Conservation (phyloP, 2,329 filamentous ascomycete species). For the Xylariaceae sp. region DNA sequence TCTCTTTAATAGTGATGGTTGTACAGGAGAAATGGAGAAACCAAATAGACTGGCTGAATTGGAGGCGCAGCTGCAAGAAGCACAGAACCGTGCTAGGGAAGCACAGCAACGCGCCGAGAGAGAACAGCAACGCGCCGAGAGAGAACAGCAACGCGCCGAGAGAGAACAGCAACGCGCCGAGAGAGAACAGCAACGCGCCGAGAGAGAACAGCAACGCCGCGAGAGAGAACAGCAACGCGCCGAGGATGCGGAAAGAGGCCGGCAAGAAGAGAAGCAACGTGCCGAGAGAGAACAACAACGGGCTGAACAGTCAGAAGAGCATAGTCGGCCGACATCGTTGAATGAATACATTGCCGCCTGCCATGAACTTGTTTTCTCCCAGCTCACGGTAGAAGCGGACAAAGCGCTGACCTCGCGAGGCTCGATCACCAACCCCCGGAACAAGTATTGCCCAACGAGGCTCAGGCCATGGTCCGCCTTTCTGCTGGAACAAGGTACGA, state of each 20-base stretch:
- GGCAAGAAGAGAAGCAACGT: not conserved
- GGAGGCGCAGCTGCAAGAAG: too few species aligned
- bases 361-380: conserved; percentile 24
- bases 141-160: too few species aligned
- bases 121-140: too few species aligned
- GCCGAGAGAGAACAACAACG: conserved; percentile 1
- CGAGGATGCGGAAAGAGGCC: conserved; percentile 7
- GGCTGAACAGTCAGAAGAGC: conserved; percentile 14
- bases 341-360: conserved; percentile 31
- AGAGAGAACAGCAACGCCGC: not conserved
- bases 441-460: conserved; percentile 27
- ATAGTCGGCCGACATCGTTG: conserved; percentile 25
- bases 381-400: conserved; percentile 24
- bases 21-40: too few species aligned
- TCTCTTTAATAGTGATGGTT: too few species aligned
- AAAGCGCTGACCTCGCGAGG: conserved; percentile 23
- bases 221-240: conserved; percentile 3
- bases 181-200: too few species aligned
- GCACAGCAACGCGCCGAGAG: too few species aligned
- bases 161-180: too few species aligned
- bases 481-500: conserved; percentile 21
- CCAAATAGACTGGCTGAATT: too few species aligned
- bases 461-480: conserved; percentile 30
- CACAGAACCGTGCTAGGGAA: too few species aligned
- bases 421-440: conserved; percentile 27